Base-by-base conservation (phyloP, 257 asterid genomes). In the Eustoma russellianum region DNA sequence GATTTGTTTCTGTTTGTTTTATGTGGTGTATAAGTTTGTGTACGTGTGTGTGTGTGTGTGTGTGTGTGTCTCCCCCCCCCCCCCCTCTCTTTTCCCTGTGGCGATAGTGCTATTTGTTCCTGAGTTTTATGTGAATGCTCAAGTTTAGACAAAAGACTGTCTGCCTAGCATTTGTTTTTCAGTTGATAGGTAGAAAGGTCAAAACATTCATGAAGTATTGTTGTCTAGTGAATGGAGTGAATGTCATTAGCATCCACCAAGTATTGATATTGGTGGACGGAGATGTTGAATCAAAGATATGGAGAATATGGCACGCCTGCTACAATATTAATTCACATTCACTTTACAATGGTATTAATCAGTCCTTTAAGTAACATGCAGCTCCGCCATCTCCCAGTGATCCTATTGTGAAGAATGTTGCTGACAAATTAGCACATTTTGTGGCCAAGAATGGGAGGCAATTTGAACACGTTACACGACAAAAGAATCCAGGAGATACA, bases 361-460 rank as follows among this genome's bases (percentile, higher is more conserved):
- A 60, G 93, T 86, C 82, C 71, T 81, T 89, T 83, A 83, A 89
- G 96, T 86, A 87, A 85, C 73, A 83, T 90, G 97, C 97, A 90
- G 96, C 77, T 69, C 96, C 91, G 17, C 67, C 83, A 74, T 69
- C 74, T 65, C 96, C 97, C 73, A 86, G 93, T 79, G 94, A 86
- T 81, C 93, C 94, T 59, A 69, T 93, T 64, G 97, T 90, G 80
- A 83, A 67, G 90, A 83, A 76, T 52, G 94, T 83, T 63, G 94
- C 91, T 17, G 97, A 83, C 75, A 90, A 84, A 75, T 73, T 86
- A 59, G 97, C 97, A 64, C 81, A 84, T 76, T 90, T 90, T 73
- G 97, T 90, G 71, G 97, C 97, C 52, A 90, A 86, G 83, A 82
- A 86, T 70, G 96, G 97, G 44, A 79, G 96, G 83, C 93, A 81